Percentiles rank a stretch among this genome's conserved stretches.
Conservation (phyloP, 371 early-diverging fungal genomes). For the Lichtheimia hyalospora region DNA sequence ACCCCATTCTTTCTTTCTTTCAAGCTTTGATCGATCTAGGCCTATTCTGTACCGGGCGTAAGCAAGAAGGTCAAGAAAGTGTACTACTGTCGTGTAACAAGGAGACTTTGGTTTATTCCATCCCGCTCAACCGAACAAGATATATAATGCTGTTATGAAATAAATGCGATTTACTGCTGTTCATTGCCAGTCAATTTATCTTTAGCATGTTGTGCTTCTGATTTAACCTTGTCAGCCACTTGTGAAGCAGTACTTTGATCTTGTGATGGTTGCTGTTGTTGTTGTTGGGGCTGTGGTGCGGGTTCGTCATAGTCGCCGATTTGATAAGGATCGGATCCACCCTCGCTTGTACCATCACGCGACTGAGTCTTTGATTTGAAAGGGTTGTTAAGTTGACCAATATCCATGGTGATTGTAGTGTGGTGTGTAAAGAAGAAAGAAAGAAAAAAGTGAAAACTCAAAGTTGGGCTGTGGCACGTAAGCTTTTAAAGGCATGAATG, state of each 20-base stretch:
- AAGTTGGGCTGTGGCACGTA: no score
- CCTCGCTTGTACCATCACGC: background rate
- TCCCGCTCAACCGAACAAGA: no score
- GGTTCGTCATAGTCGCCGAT: slow-evolving; percentile 45
- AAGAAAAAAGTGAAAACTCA: background rate
- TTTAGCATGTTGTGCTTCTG: background rate
- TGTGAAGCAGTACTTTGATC: slow-evolving; percentile 1
- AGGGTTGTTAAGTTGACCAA: slow-evolving; percentile 35
- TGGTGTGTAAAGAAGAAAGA: background rate
- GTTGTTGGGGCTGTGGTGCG: slow-evolving; percentile 9
- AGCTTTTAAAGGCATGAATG: background rate
- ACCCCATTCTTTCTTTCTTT: no score
- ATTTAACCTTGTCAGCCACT: slow-evolving; percentile 5
- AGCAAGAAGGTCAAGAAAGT: no score
- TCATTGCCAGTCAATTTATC: slow-evolving; percentile 1
- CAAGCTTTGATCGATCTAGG: no score
- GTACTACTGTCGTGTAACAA: no score
- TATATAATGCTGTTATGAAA: no score
- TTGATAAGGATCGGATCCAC: slow-evolving; percentile 17
- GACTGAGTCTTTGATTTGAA: slow-evolving; percentile 17
- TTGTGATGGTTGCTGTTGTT: slow-evolving; percentile 3
- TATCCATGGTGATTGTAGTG: slow-evolving; percentile 28
- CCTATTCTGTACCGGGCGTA: no score
- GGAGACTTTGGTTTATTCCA: no score
- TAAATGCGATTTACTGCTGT: background rate